phyloP scores from a whole-genome alignment of 2,329 filamentous ascomycete species.

The Nemania sp. region DNA sequence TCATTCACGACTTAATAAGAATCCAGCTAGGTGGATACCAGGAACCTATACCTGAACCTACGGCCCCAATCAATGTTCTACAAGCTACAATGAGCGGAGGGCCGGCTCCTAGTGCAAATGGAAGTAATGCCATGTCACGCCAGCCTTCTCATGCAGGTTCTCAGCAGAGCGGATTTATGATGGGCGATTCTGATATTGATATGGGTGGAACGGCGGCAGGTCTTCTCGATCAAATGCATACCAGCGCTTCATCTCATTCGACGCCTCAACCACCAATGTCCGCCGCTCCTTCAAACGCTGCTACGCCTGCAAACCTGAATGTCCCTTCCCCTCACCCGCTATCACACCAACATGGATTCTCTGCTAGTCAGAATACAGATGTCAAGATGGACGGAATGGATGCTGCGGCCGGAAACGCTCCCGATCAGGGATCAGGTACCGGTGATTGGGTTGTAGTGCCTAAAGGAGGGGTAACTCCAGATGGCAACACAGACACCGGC shows the following conservation, averaged over 20 bases:
- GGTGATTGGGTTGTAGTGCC: conserved; percentile 83
- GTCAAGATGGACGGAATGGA: conserved; percentile 70
- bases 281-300: conserved; percentile 65
- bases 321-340: conserved; percentile 59
- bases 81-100: conserved; percentile 38
- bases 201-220: conserved; percentile 74
- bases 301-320: conserved; percentile 66
- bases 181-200: conserved; percentile 71
- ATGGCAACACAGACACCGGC: conserved; percentile 47
- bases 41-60: conserved; percentile 65
- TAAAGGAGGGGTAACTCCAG: conserved; percentile 66
- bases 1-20: conserved; percentile 74
- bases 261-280: conserved; percentile 73
- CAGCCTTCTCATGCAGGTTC: conserved; percentile 67
- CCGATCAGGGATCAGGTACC: conserved; percentile 63
- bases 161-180: conserved; percentile 66
- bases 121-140: conserved; percentile 58
- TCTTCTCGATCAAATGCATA: conserved; percentile 76
- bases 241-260: conserved; percentile 68
- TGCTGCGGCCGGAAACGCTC: conserved; percentile 57
- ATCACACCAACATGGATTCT: conserved; percentile 29
- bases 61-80: conserved; percentile 44
- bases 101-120: conserved; percentile 41
- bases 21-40: conserved; percentile 83
- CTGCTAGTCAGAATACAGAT: conserved; percentile 46